Conservation (phyloP, 2,329 filamentous ascomycete genomes). For the Sporothrix euskadiensis region DNA sequence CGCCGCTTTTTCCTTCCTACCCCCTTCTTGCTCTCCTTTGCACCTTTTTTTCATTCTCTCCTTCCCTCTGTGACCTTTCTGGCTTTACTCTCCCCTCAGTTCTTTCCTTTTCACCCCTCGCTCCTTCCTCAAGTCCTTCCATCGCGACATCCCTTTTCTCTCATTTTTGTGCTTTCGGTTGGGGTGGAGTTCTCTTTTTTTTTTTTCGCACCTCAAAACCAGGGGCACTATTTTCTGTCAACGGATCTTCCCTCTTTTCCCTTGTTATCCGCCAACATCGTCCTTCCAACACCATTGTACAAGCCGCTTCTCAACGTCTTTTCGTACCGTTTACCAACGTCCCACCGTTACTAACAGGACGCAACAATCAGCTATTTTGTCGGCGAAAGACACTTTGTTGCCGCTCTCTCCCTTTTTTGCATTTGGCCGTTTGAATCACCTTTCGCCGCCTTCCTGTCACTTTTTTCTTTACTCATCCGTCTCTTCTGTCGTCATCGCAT, state of each 20-base stretch:
- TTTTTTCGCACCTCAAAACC: background rate
- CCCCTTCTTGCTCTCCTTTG: slow-evolving; percentile 12
- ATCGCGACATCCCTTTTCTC: slow-evolving; percentile 23
- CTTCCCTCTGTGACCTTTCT: background rate
- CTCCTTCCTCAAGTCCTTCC: background rate
- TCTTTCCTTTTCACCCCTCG: slow-evolving; percentile 1
- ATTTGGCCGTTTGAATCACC: background rate
- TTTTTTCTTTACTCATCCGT: background rate
- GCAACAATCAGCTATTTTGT: background rate
- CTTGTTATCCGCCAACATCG: background rate
- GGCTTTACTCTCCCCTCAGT: background rate
- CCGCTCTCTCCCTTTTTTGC: background rate
- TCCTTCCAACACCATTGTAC: background rate
- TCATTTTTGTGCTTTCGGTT: background rate
- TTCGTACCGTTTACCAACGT: background rate
- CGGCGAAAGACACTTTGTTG: background rate
- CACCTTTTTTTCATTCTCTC: background rate
- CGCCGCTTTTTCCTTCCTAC: slow-evolving; percentile 23
- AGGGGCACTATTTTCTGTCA: background rate
- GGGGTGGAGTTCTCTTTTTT: slow-evolving; percentile 6
- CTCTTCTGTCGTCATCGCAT: background rate
- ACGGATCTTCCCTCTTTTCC: background rate
- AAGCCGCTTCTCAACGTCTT: background rate
- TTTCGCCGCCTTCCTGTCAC: background rate
- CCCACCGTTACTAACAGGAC: background rate